Conservation (phyloP, 495 filamentous ascomycete species). For the Neurospora sp. region DNA sequence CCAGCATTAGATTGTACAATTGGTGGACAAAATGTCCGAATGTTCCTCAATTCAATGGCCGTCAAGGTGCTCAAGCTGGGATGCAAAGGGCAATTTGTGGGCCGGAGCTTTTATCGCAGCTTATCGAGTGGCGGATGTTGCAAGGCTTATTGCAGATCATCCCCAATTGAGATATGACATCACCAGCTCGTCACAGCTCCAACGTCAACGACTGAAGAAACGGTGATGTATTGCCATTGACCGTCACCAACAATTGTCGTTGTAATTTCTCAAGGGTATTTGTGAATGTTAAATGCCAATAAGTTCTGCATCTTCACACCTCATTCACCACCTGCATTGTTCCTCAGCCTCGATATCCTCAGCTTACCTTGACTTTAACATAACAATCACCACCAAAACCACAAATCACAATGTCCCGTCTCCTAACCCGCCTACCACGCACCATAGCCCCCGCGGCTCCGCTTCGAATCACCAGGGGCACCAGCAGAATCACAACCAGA, state of each 20-base stretch:
- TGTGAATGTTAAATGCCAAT: not conserved
- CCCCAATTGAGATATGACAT: not conserved
- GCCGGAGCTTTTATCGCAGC: not conserved
- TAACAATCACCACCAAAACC: not conserved
- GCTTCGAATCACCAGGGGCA: not conserved
- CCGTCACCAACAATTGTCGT: not conserved
- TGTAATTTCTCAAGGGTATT: not conserved
- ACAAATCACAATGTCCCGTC: not conserved
- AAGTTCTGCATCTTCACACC: not conserved
- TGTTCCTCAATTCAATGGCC: not conserved
- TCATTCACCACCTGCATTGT: not conserved
- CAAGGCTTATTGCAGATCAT: not conserved
- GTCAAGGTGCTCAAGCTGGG: not conserved
- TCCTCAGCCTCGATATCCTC: not conserved
- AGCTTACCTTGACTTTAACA: not conserved
- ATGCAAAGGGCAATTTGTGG: not conserved
- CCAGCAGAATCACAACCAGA: not conserved
- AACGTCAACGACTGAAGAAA: not conserved
- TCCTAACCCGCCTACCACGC: not conserved
- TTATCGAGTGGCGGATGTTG: not conserved
- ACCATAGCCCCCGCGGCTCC: not conserved
- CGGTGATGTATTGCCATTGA: not conserved
- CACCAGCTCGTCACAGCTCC: not conserved
- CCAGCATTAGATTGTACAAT: not conserved
- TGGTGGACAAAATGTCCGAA: not conserved